These are phyloP conservation scores for Apiospora arundinis DNA, from an alignment of 2,329 filamentous ascomycete species.

Conservation along the genomic window DNA sequence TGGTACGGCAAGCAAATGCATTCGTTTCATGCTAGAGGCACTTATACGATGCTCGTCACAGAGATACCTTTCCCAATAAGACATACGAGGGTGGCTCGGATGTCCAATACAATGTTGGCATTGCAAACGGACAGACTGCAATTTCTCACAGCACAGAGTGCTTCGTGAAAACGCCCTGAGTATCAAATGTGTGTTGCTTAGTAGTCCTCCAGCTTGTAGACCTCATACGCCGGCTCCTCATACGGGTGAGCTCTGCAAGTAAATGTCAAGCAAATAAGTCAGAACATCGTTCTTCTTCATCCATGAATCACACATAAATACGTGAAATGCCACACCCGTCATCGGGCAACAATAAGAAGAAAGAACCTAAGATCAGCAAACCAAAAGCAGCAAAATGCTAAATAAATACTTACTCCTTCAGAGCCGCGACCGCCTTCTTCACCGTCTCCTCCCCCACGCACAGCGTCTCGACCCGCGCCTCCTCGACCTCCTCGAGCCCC, in stretches of 20 bases:
- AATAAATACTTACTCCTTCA: conserved; percentile 63
- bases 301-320: not conserved
- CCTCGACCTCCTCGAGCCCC: conserved; percentile 62
- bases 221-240: conserved; percentile 56
- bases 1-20: too few relatives aligned
- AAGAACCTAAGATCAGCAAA: not conserved
- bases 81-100: too few relatives aligned
- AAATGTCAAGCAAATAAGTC: not conserved
- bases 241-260: conserved; percentile 54
- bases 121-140: not conserved
- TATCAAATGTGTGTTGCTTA: conserved; percentile 22
- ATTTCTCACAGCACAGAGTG: not conserved
- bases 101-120: too few relatives aligned
- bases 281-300: not conserved
- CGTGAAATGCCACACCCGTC: conserved; percentile 20
- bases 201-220: conserved; percentile 54
- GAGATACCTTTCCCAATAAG: too few relatives aligned
- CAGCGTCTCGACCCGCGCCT: conserved; percentile 69
- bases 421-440: conserved; percentile 62
- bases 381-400: not conserved
- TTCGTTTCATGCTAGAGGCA: too few relatives aligned
- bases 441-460: conserved; percentile 64
- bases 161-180: not conserved
- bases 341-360: not conserved
- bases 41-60: too few relatives aligned